Evolutionary conservation across 257 asterid genomes (phyloP).

Genomic region (Nicotiana sylvestris): DNA sequence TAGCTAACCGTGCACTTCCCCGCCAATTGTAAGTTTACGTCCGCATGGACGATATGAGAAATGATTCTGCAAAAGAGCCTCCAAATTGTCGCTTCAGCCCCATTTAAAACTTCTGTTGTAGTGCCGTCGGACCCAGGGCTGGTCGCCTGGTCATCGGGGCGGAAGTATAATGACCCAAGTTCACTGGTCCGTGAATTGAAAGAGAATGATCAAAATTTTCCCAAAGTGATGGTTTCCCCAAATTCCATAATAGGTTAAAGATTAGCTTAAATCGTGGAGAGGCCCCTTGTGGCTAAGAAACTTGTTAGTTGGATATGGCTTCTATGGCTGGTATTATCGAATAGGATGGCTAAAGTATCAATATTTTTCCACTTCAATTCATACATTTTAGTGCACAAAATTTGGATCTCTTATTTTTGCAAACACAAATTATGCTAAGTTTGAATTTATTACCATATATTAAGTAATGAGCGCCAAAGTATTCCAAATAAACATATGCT

Average conservation of each 20-base stretch:
- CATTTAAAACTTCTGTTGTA: not conserved
- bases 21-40: too few relatives aligned
- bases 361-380: not conserved
- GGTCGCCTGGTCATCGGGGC: too few relatives aligned
- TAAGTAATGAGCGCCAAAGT: not conserved
- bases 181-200: too few relatives aligned
- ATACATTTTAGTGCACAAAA: too few relatives aligned
- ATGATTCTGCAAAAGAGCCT: too few relatives aligned
- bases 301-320: slow-evolving; percentile 24
- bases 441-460: not conserved
- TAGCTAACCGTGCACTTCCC: too few relatives aligned
- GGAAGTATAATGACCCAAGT: not conserved
- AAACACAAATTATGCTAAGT: not conserved
- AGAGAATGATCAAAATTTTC: too few relatives aligned
- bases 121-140: not conserved
- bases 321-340: slow-evolving; percentile 10
- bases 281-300: slow-evolving; percentile 24
- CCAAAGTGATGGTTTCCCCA: not conserved
- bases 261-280: not conserved
- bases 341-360: not conserved
- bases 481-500: not conserved
- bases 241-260: not conserved
- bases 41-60: too few relatives aligned
- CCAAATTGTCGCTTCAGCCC: too few relatives aligned
- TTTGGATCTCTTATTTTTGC: too few relatives aligned